These are phyloP conservation scores for Ophiostoma sp. DNA, from an alignment of 2,329 filamentous ascomycete genomes.

Conservation along the genomic window DNA sequence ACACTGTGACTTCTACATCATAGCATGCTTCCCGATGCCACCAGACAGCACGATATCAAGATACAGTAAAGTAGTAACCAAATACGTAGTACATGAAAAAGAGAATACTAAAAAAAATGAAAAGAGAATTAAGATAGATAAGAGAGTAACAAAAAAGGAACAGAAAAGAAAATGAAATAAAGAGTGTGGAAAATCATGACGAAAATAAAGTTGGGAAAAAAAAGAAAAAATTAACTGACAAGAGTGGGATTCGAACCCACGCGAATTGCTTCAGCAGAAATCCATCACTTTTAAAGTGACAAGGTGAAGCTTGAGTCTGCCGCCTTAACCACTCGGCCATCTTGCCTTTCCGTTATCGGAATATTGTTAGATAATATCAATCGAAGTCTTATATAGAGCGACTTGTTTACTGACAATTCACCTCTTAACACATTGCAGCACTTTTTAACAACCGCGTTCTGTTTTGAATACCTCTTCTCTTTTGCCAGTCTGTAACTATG, in stretches of 20 bases:
- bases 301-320: slow-evolving; percentile 16
- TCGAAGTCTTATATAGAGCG: neutral
- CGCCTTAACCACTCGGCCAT: slow-evolving; percentile 17
- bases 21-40: too few relatives aligned
- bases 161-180: neutral
- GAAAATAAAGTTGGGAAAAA: neutral
- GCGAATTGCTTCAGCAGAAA: slow-evolving; percentile 17
- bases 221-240: slow-evolving; percentile 10
- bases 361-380: neutral
- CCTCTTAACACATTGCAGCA: too few relatives aligned
- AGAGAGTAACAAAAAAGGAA: neutral
- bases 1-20: too few relatives aligned
- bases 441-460: too few relatives aligned
- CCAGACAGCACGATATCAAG: too few relatives aligned
- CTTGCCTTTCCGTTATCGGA: slow-evolving; percentile 10
- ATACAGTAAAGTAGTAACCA: too few relatives aligned
- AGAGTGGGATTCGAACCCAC: slow-evolving; percentile 18
- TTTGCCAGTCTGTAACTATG: too few relatives aligned
- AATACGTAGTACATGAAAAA: neutral
- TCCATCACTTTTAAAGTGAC: slow-evolving; percentile 4
- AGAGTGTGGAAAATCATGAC: neutral
- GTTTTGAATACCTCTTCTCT: too few relatives aligned
- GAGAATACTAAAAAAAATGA: neutral
- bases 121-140: too few relatives aligned
- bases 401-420: too few relatives aligned